These are phyloP conservation scores for Fraxinus velutina DNA, from an alignment of 305 asterid genomes.

Conservation along the genomic window DNA sequence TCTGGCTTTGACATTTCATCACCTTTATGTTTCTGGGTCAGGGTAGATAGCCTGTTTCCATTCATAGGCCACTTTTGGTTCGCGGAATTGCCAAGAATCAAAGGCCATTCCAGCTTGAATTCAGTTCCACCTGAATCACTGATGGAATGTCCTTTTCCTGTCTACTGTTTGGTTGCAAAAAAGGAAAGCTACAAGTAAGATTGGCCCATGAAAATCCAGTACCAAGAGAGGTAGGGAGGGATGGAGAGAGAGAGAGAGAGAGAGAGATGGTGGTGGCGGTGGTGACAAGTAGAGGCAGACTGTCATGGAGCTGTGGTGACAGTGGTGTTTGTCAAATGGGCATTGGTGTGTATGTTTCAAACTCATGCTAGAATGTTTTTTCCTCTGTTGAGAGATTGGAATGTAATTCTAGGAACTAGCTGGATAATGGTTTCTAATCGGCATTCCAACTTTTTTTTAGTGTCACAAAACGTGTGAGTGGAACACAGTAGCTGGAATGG, in stretches of 20 bases:
- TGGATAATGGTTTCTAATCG: background rate
- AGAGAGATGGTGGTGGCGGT: background rate
- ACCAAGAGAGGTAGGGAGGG: background rate
- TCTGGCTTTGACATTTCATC: slow-evolving; percentile 17
- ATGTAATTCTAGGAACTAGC: background rate
- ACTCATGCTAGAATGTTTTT: background rate
- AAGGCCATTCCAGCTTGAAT: background rate
- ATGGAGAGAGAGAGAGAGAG: background rate
- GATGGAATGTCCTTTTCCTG: background rate
- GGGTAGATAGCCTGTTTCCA: background rate
- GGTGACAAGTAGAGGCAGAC: background rate
- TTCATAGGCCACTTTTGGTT: background rate
- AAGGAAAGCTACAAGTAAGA: background rate
- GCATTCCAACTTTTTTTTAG: background rate
- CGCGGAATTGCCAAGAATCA: background rate
- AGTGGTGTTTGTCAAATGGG: background rate
- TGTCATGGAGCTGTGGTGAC: background rate
- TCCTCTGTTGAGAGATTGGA: background rate
- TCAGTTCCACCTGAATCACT: background rate
- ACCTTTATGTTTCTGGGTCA: background rate
- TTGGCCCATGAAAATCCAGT: background rate
- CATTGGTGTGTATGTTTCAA: background rate
- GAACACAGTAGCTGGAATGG: background rate
- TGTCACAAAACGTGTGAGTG: background rate
- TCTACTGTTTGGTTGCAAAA: background rate